Conservation (phyloP, 2,329 filamentous ascomycete genomes). For the Fusarium sp. region DNA sequence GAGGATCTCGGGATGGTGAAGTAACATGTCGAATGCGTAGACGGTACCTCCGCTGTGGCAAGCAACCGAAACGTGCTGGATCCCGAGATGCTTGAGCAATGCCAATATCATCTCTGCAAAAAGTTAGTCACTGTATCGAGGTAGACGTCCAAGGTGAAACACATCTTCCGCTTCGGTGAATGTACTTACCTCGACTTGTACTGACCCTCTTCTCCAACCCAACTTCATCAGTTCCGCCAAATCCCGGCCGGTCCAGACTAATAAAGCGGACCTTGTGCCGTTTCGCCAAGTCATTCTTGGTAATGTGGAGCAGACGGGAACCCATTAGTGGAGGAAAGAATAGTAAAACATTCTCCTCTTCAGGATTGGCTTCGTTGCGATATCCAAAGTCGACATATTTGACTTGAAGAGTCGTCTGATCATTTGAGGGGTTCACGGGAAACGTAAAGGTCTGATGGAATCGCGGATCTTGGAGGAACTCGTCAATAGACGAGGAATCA, state of each 20-base stretch:
- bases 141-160: neutral
- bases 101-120: conserved; percentile 14
- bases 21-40: conserved; percentile 26
- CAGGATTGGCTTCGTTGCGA: neutral
- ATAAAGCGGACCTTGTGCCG: conserved; percentile 20
- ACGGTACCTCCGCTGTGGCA: conserved; percentile 30
- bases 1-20: conserved; percentile 29
- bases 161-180: neutral
- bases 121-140: neutral
- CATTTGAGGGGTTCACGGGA: neutral
- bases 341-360: conserved; percentile 23
- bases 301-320: conserved; percentile 21
- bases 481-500: neutral
- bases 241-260: conserved; percentile 17
- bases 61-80: conserved; percentile 20
- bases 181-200: conserved; percentile 17
- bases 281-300: conserved; percentile 22
- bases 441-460: conserved; percentile 20
- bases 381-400: conserved; percentile 28
- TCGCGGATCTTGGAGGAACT: conserved; percentile 17
- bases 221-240: conserved; percentile 20
- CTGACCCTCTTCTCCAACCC: conserved; percentile 4
- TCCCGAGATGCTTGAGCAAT: neutral
- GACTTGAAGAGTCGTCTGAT: neutral
- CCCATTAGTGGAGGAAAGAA: conserved; percentile 23